These are phyloP conservation scores for Pseudocercospora crystallina DNA, from an alignment of 2,329 filamentous ascomycete genomes.

Conservation along the genomic window DNA sequence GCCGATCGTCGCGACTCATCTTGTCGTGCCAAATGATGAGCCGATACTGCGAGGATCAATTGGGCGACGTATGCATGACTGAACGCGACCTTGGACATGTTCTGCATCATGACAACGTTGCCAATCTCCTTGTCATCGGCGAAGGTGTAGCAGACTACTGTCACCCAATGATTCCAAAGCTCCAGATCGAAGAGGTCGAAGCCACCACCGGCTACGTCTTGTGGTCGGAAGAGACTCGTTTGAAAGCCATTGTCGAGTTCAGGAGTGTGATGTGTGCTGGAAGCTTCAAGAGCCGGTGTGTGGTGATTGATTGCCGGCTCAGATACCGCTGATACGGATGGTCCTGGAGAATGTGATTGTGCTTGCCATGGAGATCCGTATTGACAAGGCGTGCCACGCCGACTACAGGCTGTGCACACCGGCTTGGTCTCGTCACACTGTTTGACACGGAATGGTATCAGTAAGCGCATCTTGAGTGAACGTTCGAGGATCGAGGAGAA, in stretches of 20 bases:
- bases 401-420: slow-evolving; percentile 20
- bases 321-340: too few relatives aligned
- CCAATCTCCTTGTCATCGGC: slow-evolving; percentile 16
- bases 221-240: too few relatives aligned
- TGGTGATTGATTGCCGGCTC: too few relatives aligned
- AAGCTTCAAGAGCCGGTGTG: too few relatives aligned
- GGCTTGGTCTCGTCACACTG: slow-evolving; percentile 26
- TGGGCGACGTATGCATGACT: slow-evolving; percentile 21
- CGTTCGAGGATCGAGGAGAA: background rate
- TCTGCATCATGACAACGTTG: slow-evolving; percentile 5
- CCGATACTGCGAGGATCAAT: slow-evolving; percentile 22
- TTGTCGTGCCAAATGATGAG: slow-evolving; percentile 20
- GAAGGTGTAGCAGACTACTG: slow-evolving; percentile 11
- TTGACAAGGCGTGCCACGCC: slow-evolving; percentile 18
- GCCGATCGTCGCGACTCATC: slow-evolving; percentile 1
- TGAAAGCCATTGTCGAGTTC: too few relatives aligned
- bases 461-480: background rate
- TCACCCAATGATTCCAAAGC: slow-evolving; percentile 21
- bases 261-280: background rate
- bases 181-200: slow-evolving; percentile 23
- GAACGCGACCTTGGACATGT: slow-evolving; percentile 16
- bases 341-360: background rate
- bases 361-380: slow-evolving; percentile 1
- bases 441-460: slow-evolving; percentile 7
- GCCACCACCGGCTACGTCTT: background rate